Evolutionary conservation across 2,329 filamentous ascomycete species (phyloP), one percentile per base, ranked within the genome.

Genomic region (Diplodia corticola): DNA sequence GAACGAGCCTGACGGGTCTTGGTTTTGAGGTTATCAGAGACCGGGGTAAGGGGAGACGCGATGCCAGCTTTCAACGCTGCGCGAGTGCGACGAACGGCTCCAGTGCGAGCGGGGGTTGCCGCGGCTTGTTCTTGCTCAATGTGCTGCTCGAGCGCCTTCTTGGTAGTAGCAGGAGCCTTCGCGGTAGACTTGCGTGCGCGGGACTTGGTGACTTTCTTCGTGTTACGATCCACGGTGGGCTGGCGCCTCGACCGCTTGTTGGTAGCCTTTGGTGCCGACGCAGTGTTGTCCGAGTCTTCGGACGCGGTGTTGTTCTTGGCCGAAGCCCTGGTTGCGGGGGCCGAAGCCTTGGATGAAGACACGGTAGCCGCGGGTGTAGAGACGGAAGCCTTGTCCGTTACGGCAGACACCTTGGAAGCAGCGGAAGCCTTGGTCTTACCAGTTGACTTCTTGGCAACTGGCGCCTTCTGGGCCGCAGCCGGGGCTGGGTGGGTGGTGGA

Each of bases 161-260:
- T 51, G 20, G 15, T 40, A 6, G 53, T 13, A n/a, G 53, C 26
- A 9, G 46, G n/a, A 20, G 26, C 13, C 28, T 65, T 65, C 12
- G 37, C 35, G 40, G 37, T 15, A n/a, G 48, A 13, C 35, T 64
- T 64, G 28, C 57, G 57, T 2, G 57, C 17, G 20, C 51, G 50
- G 9, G 63, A 17, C 37, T 65, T 65, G 20, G 63, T 65, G 35
- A 65, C 63, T 28, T 55, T 61, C 44, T 49, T 49, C n/a, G 55
- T 30, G 53, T 57, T 60, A 13, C 55, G 37, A 33, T 60, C 55
- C 3, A 60, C 55, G 40, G 55, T n/a, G 5, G 44, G 40, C 28
- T 61, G 57, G 28, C 57, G 57, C 44, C 17, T 61, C 9, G 55
- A 20, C 17, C 55, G 55, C 26, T 24, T 48, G 15, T 48, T 48